These are phyloP conservation scores for Xylariaceae sp. DNA, from an alignment of 2,329 filamentous ascomycete genomes.

Conservation along the genomic window DNA sequence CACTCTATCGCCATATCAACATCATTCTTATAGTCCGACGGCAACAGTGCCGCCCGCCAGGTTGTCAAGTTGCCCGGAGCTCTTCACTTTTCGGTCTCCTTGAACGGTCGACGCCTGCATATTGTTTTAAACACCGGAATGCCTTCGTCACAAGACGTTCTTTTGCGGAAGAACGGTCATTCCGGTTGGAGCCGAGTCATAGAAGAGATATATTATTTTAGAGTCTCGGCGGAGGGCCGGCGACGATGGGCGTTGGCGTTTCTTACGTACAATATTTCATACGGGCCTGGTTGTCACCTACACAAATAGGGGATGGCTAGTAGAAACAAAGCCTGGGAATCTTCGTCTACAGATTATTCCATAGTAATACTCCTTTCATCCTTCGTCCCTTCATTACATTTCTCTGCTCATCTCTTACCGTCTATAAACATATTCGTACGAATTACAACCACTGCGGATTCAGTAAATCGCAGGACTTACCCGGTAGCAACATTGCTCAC, in stretches of 20 bases:
- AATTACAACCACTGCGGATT: too few relatives aligned
- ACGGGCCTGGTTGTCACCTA: neutral
- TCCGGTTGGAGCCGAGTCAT: neutral
- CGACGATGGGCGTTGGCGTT: neutral
- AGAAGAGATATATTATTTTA: neutral
- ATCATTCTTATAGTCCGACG: neutral
- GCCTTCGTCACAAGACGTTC: neutral
- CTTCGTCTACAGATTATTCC: neutral
- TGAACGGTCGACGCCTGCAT: neutral
- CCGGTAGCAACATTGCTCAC: too few relatives aligned
- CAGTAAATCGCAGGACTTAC: too few relatives aligned
- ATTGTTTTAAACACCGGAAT: neutral
- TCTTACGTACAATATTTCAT: neutral
- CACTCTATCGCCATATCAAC: neutral
- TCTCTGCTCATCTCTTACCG: too few relatives aligned
- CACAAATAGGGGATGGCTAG: neutral
- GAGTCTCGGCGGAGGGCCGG: neutral
- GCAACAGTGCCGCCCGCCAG: neutral
- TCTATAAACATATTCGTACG: too few relatives aligned
- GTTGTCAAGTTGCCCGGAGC: neutral
- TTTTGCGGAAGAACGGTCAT: neutral
- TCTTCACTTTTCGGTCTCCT: slow-evolving; percentile 1
- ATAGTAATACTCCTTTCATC: neutral
- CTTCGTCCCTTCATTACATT: neutral
- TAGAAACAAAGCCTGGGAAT: neutral